These are phyloP conservation scores for Melocanna baccifera DNA, from an alignment of 176 grass and related monocot species.

Conservation along the genomic window DNA sequence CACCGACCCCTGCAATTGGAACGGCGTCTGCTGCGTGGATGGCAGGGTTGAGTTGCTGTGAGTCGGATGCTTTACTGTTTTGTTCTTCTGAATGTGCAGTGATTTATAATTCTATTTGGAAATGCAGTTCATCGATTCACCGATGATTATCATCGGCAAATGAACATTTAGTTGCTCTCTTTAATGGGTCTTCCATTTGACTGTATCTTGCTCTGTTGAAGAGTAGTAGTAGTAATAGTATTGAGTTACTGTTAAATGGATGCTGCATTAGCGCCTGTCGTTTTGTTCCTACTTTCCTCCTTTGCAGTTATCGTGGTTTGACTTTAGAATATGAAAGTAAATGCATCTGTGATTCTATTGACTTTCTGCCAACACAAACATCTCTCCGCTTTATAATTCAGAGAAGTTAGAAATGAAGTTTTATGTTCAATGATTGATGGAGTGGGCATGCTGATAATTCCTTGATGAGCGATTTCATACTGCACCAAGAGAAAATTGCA, in stretches of 20 bases:
- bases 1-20: constrained; percentile 71
- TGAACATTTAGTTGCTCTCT: background rate
- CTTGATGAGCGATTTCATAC: background rate
- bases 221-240: background rate
- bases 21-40: constrained; percentile 53
- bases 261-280: background rate
- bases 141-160: background rate
- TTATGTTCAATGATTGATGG: background rate
- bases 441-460: background rate
- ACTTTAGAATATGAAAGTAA: constrained; percentile 11
- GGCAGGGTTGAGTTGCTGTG: constrained; percentile 73
- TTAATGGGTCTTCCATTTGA: constrained; percentile 28
- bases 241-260: background rate
- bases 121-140: background rate
- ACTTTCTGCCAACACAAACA: constrained; percentile 30
- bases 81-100: constrained; percentile 1
- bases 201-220: constrained; percentile 8
- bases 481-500: background rate
- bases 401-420: background rate
- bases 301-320: constrained; percentile 26
- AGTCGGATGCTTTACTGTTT: constrained; percentile 39
- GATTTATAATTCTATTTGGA: background rate
- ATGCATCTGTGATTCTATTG: background rate
- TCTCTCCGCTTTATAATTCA: constrained; percentile 6
- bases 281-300: constrained; percentile 13